Conservation (phyloP, 2,329 filamentous ascomycete species). For the Paracamarosporium sp. region DNA sequence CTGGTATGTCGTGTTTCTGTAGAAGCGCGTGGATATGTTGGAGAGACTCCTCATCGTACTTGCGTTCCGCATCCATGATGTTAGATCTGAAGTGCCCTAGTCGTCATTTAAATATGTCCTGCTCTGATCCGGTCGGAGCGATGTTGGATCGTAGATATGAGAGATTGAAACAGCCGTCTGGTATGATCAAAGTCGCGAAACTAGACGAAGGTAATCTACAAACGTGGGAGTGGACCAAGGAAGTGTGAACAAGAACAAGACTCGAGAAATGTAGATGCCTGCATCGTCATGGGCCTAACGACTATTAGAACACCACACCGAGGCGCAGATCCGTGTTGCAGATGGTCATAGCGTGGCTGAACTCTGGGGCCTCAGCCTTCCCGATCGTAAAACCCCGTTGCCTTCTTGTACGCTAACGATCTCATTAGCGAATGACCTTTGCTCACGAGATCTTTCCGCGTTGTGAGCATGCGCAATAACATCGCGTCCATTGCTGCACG, state of each 20-base stretch:
- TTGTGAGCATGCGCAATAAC: background rate
- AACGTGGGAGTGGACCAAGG: background rate
- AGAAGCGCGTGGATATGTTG: constrained; percentile 4
- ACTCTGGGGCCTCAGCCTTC: constrained; percentile 9
- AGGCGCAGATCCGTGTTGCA: constrained; percentile 4
- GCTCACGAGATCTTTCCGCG: background rate
- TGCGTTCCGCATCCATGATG: background rate
- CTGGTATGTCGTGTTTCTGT: background rate
- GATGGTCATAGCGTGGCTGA: constrained; percentile 9
- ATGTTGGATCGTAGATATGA: background rate
- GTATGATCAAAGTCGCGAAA: background rate
- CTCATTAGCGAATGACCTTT: background rate
- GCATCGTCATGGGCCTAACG: background rate
- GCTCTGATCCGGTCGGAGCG: background rate
- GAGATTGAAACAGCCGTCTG: background rate
- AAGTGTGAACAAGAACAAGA: background rate
- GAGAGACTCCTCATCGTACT: constrained; percentile 4
- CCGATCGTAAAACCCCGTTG: background rate
- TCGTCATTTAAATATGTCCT: background rate
- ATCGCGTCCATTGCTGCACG: background rate
- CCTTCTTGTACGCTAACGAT: background rate
- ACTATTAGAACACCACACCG: constrained; percentile 2
- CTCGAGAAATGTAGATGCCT: constrained; percentile 1
- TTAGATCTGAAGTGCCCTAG: background rate
- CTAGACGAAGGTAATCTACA: background rate